Percentiles rank a stretch among this genome's conserved stretches.
phyloP scores from a whole-genome alignment of 805 yeast genomes.

The Helenozyma rhizophorensis region DNA sequence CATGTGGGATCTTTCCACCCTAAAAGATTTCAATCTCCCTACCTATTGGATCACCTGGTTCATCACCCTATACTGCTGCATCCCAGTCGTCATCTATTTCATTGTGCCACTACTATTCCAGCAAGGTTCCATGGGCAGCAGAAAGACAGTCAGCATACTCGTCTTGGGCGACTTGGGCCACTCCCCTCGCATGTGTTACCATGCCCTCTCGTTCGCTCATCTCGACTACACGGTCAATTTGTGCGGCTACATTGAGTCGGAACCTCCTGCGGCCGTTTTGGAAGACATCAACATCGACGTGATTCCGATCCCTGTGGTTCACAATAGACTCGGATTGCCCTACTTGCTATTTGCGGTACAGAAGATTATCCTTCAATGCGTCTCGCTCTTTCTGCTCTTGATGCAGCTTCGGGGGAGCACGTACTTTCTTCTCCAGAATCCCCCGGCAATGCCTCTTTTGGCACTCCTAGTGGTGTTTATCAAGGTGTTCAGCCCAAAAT shows the following conservation, averaged over 20 bases:
- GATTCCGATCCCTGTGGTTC: conserved; percentile 40
- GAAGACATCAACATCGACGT: conserved; percentile 51
- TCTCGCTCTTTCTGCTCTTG: conserved; percentile 44
- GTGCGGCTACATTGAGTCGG: conserved; percentile 74
- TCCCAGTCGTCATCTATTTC: conserved; percentile 42
- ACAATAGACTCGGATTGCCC: conserved; percentile 41
- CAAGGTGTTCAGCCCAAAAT: conserved; percentile 43
- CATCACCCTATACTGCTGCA: conserved; percentile 39
- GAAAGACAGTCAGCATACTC: conserved; percentile 62
- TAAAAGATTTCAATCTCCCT: conserved; percentile 6
- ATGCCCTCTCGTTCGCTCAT: conserved; percentile 71
- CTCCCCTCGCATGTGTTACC: conserved; percentile 92
- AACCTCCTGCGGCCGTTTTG: conserved; percentile 46
- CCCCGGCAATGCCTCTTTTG: conserved; percentile 85
- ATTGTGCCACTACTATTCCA: conserved; percentile 34
- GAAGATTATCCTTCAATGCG: conserved; percentile 59
- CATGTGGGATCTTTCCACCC: conserved; percentile 3
- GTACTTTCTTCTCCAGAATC: conserved; percentile 78
- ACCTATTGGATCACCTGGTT: conserved; percentile 41
- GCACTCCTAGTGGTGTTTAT: conserved; percentile 57
- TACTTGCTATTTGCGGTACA: conserved; percentile 51
- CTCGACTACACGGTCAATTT: conserved; percentile 72
- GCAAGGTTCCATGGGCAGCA: conserved; percentile 19
- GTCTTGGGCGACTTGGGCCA: conserved; percentile 94
- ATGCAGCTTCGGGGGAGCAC: conserved; percentile 56